A percentile compares a stretch with the other conserved stretches of the same genome.
Conservation (phyloP, 805 yeast genomes). For the Maudiozyma turicensis region DNA sequence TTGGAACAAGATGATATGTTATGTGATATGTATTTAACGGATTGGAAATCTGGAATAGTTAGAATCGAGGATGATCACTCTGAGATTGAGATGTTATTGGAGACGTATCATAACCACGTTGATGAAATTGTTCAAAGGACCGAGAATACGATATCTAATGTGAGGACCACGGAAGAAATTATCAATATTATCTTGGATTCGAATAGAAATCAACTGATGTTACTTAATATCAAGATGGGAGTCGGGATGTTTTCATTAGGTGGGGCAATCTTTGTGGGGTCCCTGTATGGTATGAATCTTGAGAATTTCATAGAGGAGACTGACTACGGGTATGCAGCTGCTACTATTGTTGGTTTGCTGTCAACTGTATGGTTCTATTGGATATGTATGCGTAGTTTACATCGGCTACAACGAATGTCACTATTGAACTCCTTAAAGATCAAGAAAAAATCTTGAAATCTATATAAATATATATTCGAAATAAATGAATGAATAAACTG, state of each 20-base stretch:
- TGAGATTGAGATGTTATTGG: conserved; percentile 83
- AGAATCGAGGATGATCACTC: conserved; percentile 58
- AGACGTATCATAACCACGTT: conserved; percentile 80
- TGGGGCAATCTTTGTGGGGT: conserved; percentile 68
- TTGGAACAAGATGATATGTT: conserved; percentile 83
- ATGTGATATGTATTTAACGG: conserved; percentile 71
- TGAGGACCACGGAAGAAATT: conserved; percentile 88
- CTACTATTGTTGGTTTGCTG: conserved; percentile 33
- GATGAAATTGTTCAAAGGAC: conserved; percentile 92
- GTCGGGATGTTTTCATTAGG: conserved; percentile 79
- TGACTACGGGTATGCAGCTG: conserved; percentile 54
- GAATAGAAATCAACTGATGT: conserved; percentile 86
- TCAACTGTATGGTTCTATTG: conserved; percentile 40
- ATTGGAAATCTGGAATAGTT: conserved; percentile 36
- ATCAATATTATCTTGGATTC: conserved; percentile 88
- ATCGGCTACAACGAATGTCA: conserved; percentile 63
- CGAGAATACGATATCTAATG: conserved; percentile 69
- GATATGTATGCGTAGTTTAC: conserved; percentile 47
- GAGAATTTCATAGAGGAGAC: conserved; percentile 85
- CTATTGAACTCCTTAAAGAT: conserved; percentile 38
- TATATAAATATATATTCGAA: not conserved
- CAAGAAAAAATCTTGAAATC: not conserved
- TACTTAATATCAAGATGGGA: conserved; percentile 73
- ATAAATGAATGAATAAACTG: not conserved
- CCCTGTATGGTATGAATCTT: conserved; percentile 92